Evolutionary conservation across 2,329 filamentous ascomycete genomes (phyloP).

Genomic region (Paecilomyces fulvus): DNA sequence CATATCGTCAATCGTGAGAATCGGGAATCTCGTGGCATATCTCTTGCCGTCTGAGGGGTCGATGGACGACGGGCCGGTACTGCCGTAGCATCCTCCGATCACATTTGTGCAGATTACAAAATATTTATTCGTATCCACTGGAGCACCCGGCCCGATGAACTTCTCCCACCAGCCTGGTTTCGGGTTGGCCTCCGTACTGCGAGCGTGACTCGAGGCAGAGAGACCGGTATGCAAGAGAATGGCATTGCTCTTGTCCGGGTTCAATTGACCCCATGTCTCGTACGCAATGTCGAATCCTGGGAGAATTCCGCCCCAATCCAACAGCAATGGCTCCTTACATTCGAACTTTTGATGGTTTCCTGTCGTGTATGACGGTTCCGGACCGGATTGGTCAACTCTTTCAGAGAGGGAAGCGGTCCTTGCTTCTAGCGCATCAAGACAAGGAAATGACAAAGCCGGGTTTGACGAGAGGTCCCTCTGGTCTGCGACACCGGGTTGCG

Average conservation of each 20-base stretch:
- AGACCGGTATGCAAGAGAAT: conserved; percentile 90
- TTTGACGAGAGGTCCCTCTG: conserved; percentile 49
- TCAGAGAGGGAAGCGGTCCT: conserved; percentile 66
- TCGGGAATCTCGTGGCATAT: conserved; percentile 92
- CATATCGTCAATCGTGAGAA: conserved; percentile 96
- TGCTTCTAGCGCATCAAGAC: conserved; percentile 73
- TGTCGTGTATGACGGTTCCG: conserved; percentile 88
- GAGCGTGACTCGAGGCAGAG: conserved; percentile 94
- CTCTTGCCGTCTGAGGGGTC: conserved; percentile 80
- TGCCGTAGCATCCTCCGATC: conserved; percentile 90
- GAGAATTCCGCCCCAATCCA: conserved; percentile 93
- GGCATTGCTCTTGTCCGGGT: conserved; percentile 72
- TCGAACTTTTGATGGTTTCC: conserved; percentile 74
- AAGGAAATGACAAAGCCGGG: conserved; percentile 81
- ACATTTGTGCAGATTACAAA: conserved; percentile 96
- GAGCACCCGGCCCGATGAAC: conserved; percentile 82
- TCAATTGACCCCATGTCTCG: conserved; percentile 82
- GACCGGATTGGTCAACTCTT: conserved; percentile 62
- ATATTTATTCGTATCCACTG: conserved; percentile 85
- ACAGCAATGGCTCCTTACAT: conserved; percentile 63
- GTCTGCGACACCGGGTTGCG: conserved; percentile 11
- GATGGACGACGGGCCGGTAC: conserved; percentile 78
- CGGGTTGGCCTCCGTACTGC: conserved; percentile 77
- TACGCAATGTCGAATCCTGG: conserved; percentile 85
- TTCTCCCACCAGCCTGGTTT: conserved; percentile 98